phyloP scores from a whole-genome alignment of 352 stramenopile species.

The Globisporangium canariense region DNA sequence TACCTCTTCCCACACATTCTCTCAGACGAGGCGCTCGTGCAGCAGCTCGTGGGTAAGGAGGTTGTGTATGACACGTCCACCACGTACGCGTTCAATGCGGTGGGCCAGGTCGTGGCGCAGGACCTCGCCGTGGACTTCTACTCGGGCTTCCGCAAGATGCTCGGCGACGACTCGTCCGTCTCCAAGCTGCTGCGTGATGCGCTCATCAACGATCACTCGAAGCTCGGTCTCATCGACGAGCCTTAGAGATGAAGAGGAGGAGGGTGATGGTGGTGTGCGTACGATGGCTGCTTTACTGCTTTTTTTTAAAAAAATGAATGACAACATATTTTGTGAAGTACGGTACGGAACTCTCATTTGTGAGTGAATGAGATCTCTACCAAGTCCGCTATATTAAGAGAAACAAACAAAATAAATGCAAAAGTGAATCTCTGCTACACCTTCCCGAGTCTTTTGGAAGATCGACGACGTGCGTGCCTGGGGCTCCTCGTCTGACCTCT shows the following conservation, averaged over 20 bases:
- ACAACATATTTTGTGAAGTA: too few species aligned
- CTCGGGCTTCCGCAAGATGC: slow-evolving; percentile 19
- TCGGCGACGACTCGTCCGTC: slow-evolving; percentile 9
- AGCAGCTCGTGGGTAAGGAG: slow-evolving; percentile 35
- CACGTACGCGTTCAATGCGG: slow-evolving; percentile 29
- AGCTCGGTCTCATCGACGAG: slow-evolving; percentile 11
- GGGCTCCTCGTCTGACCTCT: too few species aligned
- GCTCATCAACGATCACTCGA: slow-evolving; percentile 11
- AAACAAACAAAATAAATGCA: too few species aligned
- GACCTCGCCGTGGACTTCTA: slow-evolving; percentile 27
- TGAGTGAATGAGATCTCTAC: too few species aligned
- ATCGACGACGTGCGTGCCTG: too few species aligned
- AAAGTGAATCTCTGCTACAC: too few species aligned
- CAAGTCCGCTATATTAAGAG: too few species aligned
- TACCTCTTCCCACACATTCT: slow-evolving; percentile 37
- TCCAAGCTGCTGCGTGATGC: slow-evolving; percentile 15
- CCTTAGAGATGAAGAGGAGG: not conserved
- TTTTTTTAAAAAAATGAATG: too few species aligned
- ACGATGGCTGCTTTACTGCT: too few species aligned
- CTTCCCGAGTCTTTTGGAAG: too few species aligned
- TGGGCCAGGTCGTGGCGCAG: slow-evolving; percentile 16
- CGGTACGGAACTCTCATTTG: too few species aligned
- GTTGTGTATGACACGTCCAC: slow-evolving; percentile 28
- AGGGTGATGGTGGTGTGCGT: too few species aligned
- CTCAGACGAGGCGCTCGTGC: slow-evolving; percentile 30